Evolutionary conservation across 306 rosid genomes (phyloP).

Genomic region (Cotoneaster glaucophyllus): DNA sequence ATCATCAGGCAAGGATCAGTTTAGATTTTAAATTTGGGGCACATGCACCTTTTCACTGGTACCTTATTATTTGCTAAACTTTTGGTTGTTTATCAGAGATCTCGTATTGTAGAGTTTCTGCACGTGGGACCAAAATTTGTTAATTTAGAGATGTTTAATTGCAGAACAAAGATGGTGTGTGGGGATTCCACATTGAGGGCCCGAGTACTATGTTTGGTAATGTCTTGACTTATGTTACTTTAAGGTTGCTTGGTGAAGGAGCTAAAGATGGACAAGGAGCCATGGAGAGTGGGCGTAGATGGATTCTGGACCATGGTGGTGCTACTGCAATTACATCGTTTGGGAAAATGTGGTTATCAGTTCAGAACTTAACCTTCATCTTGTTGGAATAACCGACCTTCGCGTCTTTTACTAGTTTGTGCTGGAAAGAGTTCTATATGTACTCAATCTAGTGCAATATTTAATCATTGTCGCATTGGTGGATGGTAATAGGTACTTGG

Average conservation of each 20-base stretch:
- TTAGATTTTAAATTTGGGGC: neutral
- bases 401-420: neutral
- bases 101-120: neutral
- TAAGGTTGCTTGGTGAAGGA: conserved; percentile 81
- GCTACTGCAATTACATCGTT: conserved; percentile 70
- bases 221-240: conserved; percentile 51
- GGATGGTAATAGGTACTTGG: conserved; percentile 62
- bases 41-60: neutral
- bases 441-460: neutral
- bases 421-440: neutral
- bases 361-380: conserved; percentile 31
- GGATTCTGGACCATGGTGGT: conserved; percentile 85
- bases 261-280: conserved; percentile 65
- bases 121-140: neutral
- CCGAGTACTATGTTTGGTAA: conserved; percentile 93
- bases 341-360: conserved; percentile 99
- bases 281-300: conserved; percentile 51
- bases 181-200: conserved; percentile 87
- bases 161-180: conserved; percentile 90
- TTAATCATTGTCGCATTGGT: neutral
- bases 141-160: conserved; percentile 19
- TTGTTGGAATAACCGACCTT: conserved; percentile 11
- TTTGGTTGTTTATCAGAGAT: neutral
- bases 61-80: neutral
- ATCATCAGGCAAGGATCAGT: conserved; percentile 57